Evolutionary conservation across 768 basidiomycete species (phyloP).

Genomic region (Tulasnella sp.): DNA sequence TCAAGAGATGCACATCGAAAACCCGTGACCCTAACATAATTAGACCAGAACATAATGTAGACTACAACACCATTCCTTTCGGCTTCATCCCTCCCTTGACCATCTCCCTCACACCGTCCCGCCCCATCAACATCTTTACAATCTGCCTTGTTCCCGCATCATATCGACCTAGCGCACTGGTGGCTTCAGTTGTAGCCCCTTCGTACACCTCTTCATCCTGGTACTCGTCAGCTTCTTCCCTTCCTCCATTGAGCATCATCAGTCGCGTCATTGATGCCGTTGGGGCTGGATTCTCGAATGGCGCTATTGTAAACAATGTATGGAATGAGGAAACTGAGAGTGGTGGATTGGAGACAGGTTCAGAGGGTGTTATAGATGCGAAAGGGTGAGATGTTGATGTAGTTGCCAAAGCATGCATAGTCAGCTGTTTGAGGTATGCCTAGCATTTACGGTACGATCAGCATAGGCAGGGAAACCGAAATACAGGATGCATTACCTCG

Average conservation of each 20-base stretch:
- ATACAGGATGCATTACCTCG: conserved; percentile 10
- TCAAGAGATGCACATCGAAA: no score
- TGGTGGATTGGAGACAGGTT: conserved; percentile 6
- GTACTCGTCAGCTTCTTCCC: conserved; percentile 2
- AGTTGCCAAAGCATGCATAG: conserved; percentile 13
- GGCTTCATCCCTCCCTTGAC: no score
- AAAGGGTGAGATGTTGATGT: conserved; percentile 15
- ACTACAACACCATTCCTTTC: no score
- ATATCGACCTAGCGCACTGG: not conserved
- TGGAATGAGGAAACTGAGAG: conserved; percentile 13
- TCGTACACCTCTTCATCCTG: not conserved
- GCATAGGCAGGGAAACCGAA: not conserved
- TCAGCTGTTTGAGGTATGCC: conserved; percentile 16
- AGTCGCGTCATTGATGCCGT: conserved; percentile 10
- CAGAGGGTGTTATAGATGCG: conserved; percentile 14
- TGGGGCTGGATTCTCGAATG: conserved; percentile 16
- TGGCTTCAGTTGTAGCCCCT: no score
- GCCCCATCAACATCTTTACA: not conserved
- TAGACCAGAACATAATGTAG: no score
- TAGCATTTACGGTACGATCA: not conserved
- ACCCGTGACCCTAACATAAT: no score
- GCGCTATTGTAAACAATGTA: conserved; percentile 16
- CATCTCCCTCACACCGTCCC: conserved; percentile 13
- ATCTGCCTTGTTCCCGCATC: conserved; percentile 11
- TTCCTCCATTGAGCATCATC: not conserved